phyloP scores from a whole-genome alignment of 2,329 filamentous ascomycete species.

The Penicillium verrucosum region DNA sequence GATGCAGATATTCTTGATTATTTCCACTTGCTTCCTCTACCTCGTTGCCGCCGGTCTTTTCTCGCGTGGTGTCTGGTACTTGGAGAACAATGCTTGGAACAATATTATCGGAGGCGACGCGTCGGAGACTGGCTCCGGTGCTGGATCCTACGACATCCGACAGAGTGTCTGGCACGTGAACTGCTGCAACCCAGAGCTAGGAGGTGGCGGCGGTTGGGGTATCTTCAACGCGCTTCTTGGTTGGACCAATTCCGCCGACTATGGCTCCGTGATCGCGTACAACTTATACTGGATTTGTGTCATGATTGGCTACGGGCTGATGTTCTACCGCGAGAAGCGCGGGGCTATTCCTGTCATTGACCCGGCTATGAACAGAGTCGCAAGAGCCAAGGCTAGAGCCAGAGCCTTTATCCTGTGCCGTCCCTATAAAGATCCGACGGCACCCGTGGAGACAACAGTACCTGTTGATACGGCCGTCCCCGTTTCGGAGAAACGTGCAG shows the following conservation, averaged over 20 bases:
- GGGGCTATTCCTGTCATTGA: slow-evolving; percentile 19
- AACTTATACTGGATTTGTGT: slow-evolving; percentile 70
- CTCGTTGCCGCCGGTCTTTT: slow-evolving; percentile 80
- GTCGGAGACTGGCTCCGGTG: slow-evolving; percentile 60
- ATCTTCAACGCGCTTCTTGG: slow-evolving; percentile 82
- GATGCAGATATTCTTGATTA: slow-evolving; percentile 74
- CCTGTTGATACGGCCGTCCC: neutral
- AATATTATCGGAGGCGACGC: slow-evolving; percentile 45
- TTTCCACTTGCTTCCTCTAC: slow-evolving; percentile 79
- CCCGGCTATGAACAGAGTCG: slow-evolving; percentile 11
- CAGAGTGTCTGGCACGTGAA: slow-evolving; percentile 81
- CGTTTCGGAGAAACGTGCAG: neutral
- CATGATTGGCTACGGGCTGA: slow-evolving; percentile 18
- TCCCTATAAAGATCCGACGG: slow-evolving; percentile 4
- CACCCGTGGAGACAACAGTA: neutral
- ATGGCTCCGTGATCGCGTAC: slow-evolving; percentile 81
- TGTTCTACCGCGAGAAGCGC: slow-evolving; percentile 20
- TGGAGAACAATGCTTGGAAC: slow-evolving; percentile 62
- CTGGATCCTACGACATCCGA: slow-evolving; percentile 75
- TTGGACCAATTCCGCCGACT: slow-evolving; percentile 85
- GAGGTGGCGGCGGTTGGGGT: slow-evolving; percentile 76
- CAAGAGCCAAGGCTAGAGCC: slow-evolving; percentile 9
- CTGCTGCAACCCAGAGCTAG: slow-evolving; percentile 70
- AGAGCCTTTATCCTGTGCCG: slow-evolving; percentile 20
- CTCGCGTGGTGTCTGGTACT: slow-evolving; percentile 70